Evolutionary conservation across 2,329 filamentous ascomycete genomes (phyloP).

Genomic region (Albifimbria verrucaria): DNA sequence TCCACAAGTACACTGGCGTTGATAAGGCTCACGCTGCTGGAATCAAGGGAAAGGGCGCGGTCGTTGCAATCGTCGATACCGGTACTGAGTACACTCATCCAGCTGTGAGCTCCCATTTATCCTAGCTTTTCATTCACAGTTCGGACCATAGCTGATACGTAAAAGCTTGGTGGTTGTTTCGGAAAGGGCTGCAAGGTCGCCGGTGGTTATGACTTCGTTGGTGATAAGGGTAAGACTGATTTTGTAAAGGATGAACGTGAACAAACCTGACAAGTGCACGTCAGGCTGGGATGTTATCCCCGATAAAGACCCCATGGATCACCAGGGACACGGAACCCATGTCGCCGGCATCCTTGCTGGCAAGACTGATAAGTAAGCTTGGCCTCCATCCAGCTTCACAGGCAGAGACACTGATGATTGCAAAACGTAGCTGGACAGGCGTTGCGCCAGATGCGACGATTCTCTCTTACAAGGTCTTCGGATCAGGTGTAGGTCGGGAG

Average conservation of each 20-base stretch:
- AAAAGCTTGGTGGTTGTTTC: conserved; percentile 17
- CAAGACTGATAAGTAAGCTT: conserved; percentile 5
- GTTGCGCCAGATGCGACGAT: conserved; percentile 25
- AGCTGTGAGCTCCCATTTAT: conserved; percentile 4
- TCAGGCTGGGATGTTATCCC: conserved; percentile 5
- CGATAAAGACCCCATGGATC: conserved; percentile 22
- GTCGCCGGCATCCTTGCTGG: conserved; percentile 29
- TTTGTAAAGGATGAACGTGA: background rate
- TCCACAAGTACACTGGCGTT: conserved; percentile 20
- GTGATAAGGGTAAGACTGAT: conserved; percentile 6
- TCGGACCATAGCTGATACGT: background rate
- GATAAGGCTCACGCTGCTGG: conserved; percentile 18
- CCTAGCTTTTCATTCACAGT: background rate
- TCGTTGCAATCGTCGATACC: conserved; percentile 22
- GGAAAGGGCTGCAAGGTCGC: conserved; percentile 18
- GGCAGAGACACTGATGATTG: too few relatives aligned
- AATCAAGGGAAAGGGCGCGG: conserved; percentile 18
- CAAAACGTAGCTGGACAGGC: conserved; percentile 15
- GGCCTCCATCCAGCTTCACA: conserved; percentile 2
- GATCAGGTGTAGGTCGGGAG: background rate
- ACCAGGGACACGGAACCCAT: conserved; percentile 25
- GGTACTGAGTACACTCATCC: conserved; percentile 20
- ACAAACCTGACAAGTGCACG: too few relatives aligned
- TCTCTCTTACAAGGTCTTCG: conserved; percentile 25
- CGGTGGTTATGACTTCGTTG: conserved; percentile 20